These are phyloP conservation scores for Chenopodium album DNA, from an alignment of 148 eudicot species.

Conservation along the genomic window DNA sequence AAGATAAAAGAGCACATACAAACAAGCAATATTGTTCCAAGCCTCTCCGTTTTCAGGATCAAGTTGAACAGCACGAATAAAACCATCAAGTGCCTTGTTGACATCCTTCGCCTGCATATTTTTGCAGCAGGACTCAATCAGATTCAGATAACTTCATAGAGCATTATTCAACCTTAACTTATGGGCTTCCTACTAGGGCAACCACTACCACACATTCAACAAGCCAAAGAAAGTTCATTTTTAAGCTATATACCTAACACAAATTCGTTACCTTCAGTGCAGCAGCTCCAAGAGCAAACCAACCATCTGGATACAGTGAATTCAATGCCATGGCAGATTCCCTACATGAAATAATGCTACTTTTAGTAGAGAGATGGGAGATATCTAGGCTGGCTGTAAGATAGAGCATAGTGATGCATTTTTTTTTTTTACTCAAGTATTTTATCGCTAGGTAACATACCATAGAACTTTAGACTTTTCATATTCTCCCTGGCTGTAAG, in stretches of 20 bases:
- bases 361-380: background rate
- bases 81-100: slow-evolving; percentile 80
- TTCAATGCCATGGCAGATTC: slow-evolving; percentile 88
- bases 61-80: slow-evolving; percentile 90
- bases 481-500: slow-evolving; percentile 81
- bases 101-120: slow-evolving; percentile 70
- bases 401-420: background rate
- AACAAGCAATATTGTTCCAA: slow-evolving; percentile 96
- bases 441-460: slow-evolving; percentile 29
- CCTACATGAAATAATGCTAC: slow-evolving; percentile 39
- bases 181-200: background rate
- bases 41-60: slow-evolving; percentile 99
- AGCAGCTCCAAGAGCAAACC: slow-evolving; percentile 99
- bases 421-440: background rate
- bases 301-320: slow-evolving; percentile 90
- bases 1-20: slow-evolving; percentile 49
- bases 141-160: background rate
- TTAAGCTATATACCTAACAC: background rate
- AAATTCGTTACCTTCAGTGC: slow-evolving; percentile 65
- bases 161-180: background rate
- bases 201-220: background rate
- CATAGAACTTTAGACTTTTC: slow-evolving; percentile 68
- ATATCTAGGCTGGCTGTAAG: background rate
- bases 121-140: slow-evolving; percentile 9
- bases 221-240: too few species aligned